phyloP scores from a whole-genome alignment of 75 land plant species.

The Adiantum capillusveneris region DNA sequence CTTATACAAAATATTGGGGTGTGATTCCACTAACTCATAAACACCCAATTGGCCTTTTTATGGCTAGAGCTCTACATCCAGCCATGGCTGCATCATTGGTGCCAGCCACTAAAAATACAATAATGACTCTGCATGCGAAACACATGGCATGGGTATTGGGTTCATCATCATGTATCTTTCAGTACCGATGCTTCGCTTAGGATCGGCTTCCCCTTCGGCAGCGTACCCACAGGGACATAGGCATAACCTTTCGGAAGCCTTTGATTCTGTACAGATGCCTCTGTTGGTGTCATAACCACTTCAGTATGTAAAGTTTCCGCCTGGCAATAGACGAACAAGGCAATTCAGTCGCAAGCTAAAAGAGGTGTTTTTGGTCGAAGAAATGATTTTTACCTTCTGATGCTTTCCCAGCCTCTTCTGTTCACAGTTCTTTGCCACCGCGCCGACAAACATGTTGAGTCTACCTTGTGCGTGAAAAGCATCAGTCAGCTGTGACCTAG shows the following conservation, averaged over 20 bases:
- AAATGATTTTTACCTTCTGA: background rate
- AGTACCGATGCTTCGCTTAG: slow-evolving; percentile 2
- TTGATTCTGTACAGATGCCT: slow-evolving; percentile 71
- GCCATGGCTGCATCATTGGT: no score
- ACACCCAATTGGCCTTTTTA: no score
- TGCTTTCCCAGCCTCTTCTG: background rate
- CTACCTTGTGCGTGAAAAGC: background rate
- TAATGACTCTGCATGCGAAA: no score
- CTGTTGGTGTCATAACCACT: slow-evolving; percentile 84
- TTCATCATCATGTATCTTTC: background rate
- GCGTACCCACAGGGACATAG: slow-evolving; percentile 62
- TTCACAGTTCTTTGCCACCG: background rate
- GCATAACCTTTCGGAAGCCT: slow-evolving; percentile 76
- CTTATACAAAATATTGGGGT: no score
- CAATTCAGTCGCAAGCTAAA: background rate
- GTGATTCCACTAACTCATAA: no score
- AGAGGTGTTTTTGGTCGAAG: background rate
- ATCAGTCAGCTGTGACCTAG: background rate
- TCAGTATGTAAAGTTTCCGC: slow-evolving; percentile 59
- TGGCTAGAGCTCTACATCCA: no score
- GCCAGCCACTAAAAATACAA: no score
- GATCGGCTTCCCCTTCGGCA: slow-evolving; percentile 31
- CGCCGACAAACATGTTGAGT: background rate
- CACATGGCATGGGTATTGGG: no score
- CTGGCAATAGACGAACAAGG: slow-evolving; percentile 10